A percentile compares a stretch with the other conserved stretches of the same genome.
Evolutionary conservation across 2,329 filamentous ascomycete species (phyloP).

Genomic region (Calonectria hongkongensis): DNA sequence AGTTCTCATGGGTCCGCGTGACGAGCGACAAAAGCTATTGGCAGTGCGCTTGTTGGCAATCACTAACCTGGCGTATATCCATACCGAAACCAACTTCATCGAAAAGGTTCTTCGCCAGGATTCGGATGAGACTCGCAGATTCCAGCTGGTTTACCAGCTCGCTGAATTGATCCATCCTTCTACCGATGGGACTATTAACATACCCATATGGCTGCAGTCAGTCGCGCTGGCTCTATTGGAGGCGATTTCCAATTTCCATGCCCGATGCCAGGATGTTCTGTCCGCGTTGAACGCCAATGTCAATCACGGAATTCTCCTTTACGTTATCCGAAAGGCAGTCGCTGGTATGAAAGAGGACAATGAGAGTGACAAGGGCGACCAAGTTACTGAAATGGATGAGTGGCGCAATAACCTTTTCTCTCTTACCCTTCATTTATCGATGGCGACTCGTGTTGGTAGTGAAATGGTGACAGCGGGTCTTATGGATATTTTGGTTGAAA

Average conservation of each 20-base stretch:
- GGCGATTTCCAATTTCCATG: conserved; percentile 86
- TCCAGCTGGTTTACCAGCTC: conserved; percentile 93
- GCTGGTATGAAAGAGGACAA: conserved; percentile 82
- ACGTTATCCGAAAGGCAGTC: conserved; percentile 92
- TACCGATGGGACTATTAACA: conserved; percentile 77
- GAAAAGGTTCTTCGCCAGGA: conserved; percentile 92
- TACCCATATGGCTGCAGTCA: conserved; percentile 87
- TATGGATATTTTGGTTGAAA: conserved; percentile 92
- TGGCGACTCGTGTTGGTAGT: conserved; percentile 83
- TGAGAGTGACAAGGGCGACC: conserved; percentile 71
- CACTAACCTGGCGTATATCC: conserved; percentile 92
- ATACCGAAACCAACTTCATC: conserved; percentile 87
- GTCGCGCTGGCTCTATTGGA: conserved; percentile 88
- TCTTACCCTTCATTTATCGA: conserved; percentile 88
- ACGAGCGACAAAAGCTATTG: conserved; percentile 84
- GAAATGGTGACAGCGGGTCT: conserved; percentile 93
- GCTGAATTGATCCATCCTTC: conserved; percentile 93
- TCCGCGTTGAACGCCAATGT: conserved; percentile 96
- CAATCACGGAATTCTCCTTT: conserved; percentile 95
- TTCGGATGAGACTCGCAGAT: conserved; percentile 89
- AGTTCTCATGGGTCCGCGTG: conserved; percentile 80
- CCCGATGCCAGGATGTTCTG: conserved; percentile 87
- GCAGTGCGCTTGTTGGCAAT: conserved; percentile 90
- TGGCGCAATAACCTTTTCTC: conserved; percentile 94
- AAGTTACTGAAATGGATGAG: conserved; percentile 83